Evolutionary conservation across 805 yeast genomes (phyloP), one percentile per base, ranked within the genome.

Genomic region (Ogataea siamensis): DNA sequence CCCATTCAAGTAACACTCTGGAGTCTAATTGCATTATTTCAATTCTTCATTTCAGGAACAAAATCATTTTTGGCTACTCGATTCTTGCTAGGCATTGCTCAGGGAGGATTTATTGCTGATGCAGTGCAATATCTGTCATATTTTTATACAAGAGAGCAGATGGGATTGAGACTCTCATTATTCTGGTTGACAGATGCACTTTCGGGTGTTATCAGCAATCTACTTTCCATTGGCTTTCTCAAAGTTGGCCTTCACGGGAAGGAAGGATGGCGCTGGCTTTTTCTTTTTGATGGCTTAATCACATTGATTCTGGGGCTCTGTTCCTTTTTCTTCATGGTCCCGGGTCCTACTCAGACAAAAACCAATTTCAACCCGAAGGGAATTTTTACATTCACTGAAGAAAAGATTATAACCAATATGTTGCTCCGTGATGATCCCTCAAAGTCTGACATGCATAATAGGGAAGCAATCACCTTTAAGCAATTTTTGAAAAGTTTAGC

Each of bases 381-480:
- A 21, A 59, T 71, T 63, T 63, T 58, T 42, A 45, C 59, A 14
- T 66, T 59, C 2, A 41, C 62, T 27, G 71, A 68, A 30, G 68
- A 58, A 42, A 63, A 63, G 37, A 66, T 68, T 24, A 56, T 66
- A 5, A 69, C 67, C 25, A 68, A 68, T 42, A 50, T 66, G 37
- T 55, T 68, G 4, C 54, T 68, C 32, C 46, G 72, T 42, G 71
- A 68, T 40, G 73, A 68, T 42, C 73, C 72, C 6, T 51, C 66
- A 4, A 68, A 68, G 45, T 78, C 80, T 9, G 79, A 73, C 42
- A 74, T 75, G 80, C 66, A 75, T 51, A 75, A 76, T 48, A 62
- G 78, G 47, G 71, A 71, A 43, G 74, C 74, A 1, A 61, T 78
- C 17, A 51, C 65, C 2, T 46, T 60, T 17, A 59, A 50, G 21